Percentiles rank a stretch among this genome's conserved stretches.
Conservation (phyloP, 306 rosid genomes). For the Spatholobus suberectus region DNA sequence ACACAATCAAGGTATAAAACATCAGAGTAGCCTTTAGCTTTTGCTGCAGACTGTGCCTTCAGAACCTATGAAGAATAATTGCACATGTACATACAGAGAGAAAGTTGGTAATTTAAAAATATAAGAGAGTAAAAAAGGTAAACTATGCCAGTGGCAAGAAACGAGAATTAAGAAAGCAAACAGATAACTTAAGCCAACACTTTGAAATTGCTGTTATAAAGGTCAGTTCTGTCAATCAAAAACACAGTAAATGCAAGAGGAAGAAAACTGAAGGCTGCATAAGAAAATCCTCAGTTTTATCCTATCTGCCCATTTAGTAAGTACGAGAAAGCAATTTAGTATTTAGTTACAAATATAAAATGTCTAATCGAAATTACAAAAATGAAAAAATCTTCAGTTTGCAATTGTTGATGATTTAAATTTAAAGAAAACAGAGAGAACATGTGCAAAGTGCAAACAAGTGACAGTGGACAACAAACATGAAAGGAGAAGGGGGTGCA, state of each 20-base stretch:
- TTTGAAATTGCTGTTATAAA: background rate
- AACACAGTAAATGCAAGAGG: background rate
- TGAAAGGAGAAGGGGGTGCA: conserved; percentile 15
- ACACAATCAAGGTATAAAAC: conserved; percentile 93
- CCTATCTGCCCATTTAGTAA: background rate
- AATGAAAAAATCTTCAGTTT: background rate
- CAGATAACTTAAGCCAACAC: conserved; percentile 28
- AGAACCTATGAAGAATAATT: conserved; percentile 66
- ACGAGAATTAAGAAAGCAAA: conserved; percentile 28
- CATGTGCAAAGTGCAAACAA: conserved; percentile 38
- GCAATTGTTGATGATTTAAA: conserved; percentile 19
- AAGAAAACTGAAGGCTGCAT: conserved; percentile 21
- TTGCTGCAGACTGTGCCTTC: conserved; percentile 93
- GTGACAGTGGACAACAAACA: conserved; percentile 17
- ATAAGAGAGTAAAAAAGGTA: background rate
- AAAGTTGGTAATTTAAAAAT: background rate
- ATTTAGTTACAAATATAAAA: conserved; percentile 6
- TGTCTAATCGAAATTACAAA: conserved; percentile 1
- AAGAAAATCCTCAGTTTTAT: conserved; percentile 10
- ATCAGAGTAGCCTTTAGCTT: conserved; percentile 93
- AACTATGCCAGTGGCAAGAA: conserved; percentile 13
- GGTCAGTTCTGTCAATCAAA: conserved; percentile 17
- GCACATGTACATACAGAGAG: conserved; percentile 1
- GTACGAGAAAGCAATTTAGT: conserved; percentile 17
- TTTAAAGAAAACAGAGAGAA: conserved; percentile 17